phyloP scores from a whole-genome alignment of 352 stramenopile genomes.

The Globisporangium paddicum region DNA sequence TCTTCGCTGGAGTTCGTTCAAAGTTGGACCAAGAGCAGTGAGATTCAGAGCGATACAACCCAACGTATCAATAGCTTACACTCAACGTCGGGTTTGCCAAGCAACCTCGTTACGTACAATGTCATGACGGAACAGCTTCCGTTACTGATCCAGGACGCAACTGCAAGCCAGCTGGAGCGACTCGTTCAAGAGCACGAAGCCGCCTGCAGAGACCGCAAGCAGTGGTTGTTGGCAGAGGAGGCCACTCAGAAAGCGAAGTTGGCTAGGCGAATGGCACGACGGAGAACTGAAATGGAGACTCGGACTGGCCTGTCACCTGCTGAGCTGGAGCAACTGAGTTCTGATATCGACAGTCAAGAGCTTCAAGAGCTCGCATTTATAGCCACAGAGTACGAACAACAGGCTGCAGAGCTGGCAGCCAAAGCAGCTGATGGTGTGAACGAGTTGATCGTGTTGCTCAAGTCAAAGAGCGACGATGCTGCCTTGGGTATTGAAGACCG shows the following conservation, averaged over 20 bases:
- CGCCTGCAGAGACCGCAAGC: background rate
- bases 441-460: background rate
- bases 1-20: background rate
- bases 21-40: background rate
- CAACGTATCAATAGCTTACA: background rate
- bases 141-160: background rate
- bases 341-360: background rate
- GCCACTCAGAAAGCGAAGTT: background rate
- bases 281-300: background rate
- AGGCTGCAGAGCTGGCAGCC: background rate
- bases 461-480: background rate
- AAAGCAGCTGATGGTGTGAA: background rate
- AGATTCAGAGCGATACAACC: background rate
- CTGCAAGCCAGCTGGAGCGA: background rate
- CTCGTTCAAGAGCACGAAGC: background rate
- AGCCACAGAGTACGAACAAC: background rate
- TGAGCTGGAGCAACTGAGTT: background rate
- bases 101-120: background rate
- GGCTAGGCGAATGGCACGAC: background rate
- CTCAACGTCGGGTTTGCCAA: background rate
- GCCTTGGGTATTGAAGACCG: background rate
- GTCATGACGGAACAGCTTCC: conserved; percentile 2
- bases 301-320: background rate
- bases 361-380: background rate
- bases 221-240: background rate